Conservation (phyloP, 805 yeast species). For the Ogataea methylovora region DNA sequence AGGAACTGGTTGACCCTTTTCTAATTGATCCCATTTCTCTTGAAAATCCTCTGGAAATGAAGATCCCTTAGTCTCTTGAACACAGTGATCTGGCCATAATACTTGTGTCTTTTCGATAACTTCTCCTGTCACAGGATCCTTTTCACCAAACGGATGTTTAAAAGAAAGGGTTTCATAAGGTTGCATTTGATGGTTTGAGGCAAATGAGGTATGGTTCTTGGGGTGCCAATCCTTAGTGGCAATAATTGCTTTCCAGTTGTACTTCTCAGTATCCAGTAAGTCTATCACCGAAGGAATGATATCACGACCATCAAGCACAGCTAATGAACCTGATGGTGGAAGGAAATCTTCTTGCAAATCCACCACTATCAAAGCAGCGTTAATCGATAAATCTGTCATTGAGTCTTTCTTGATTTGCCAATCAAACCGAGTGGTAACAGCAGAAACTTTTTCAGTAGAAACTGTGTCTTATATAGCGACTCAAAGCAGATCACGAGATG, state of each 20-base stretch:
- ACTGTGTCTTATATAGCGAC: no score
- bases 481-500: no score
- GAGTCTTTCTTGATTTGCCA: no score
- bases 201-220: slow-evolving; percentile 69
- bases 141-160: slow-evolving; percentile 37
- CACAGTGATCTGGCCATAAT: slow-evolving; percentile 91
- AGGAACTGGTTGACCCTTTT: slow-evolving; percentile 27
- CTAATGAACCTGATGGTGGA: slow-evolving; percentile 71
- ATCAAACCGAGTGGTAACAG: no score
- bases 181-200: slow-evolving; percentile 45
- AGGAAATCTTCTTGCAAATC: slow-evolving; percentile 87
- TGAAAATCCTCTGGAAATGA: slow-evolving; percentile 47
- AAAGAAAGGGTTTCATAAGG: slow-evolving; percentile 48
- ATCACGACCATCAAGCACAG: slow-evolving; percentile 57
- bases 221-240: slow-evolving; percentile 93
- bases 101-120: slow-evolving; percentile 27
- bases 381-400: slow-evolving; percentile 4
- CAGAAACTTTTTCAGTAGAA: no score
- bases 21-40: slow-evolving; percentile 18
- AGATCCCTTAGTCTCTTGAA: slow-evolving; percentile 65
- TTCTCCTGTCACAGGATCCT: slow-evolving; percentile 19
- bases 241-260: slow-evolving; percentile 55
- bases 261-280: slow-evolving; percentile 31
- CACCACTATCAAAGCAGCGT: slow-evolving; percentile 59
- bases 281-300: slow-evolving; percentile 46